These are phyloP conservation scores for Saturnispora zaruensis DNA, from an alignment of 805 yeast species.

Conservation along the genomic window DNA sequence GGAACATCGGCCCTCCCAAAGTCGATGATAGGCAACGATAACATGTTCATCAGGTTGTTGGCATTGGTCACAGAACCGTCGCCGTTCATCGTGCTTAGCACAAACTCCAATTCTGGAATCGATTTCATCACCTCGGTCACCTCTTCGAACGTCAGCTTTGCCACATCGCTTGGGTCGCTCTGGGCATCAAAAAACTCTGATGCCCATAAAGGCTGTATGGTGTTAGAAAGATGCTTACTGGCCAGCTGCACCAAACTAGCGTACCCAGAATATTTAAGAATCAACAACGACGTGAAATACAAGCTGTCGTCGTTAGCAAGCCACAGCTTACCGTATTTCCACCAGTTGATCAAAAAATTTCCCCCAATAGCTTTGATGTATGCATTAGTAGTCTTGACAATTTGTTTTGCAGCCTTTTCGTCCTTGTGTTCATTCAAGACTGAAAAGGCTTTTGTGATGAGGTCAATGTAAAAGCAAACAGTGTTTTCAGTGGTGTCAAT, in stretches of 20 bases:
- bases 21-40: background rate
- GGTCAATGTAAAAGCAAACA: slow-evolving; percentile 31
- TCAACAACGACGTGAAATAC: background rate
- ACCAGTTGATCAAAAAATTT: slow-evolving; percentile 7
- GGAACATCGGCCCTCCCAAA: background rate
- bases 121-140: background rate
- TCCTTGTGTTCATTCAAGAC: background rate
- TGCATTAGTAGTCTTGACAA: slow-evolving; percentile 12
- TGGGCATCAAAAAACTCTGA: background rate
- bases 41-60: no score
- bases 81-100: background rate
- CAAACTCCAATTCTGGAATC: background rate
- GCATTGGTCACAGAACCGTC: background rate
- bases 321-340: slow-evolving; percentile 4
- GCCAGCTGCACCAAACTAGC: background rate
- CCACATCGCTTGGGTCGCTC: background rate
- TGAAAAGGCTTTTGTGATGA: slow-evolving; percentile 15
- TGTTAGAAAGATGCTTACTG: background rate
- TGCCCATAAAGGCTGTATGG: background rate
- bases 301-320: background rate
- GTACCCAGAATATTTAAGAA: background rate
- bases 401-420: slow-evolving; percentile 19
- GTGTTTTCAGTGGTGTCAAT: slow-evolving; percentile 33
- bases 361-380: background rate
- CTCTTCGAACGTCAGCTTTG: background rate